Evolutionary conservation across 495 filamentous ascomycete species (phyloP).

Genomic region (Extremus antarcticus): DNA sequence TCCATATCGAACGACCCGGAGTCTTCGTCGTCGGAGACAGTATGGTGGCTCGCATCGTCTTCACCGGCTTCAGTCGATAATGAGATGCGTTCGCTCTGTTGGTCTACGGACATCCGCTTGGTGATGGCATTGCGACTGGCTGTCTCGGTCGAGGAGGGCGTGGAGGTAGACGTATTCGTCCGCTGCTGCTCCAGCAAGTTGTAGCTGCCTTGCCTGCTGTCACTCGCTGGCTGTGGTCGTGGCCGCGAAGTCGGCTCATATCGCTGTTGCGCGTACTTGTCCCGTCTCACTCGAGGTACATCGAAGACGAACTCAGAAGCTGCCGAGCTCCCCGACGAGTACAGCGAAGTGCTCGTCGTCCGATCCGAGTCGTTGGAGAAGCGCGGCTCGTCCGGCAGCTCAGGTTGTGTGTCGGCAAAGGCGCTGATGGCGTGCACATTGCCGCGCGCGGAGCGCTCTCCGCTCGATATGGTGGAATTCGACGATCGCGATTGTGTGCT

Average conservation of each 20-base stretch:
- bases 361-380: constrained; percentile 12
- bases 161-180: background rate
- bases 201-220: background rate
- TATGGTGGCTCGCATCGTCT: constrained; percentile 13
- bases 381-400: constrained; percentile 11
- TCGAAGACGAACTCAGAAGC: too few species aligned
- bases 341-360: background rate
- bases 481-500: background rate
- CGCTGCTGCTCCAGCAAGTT: background rate
- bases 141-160: background rate
- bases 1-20: background rate
- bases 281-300: too few species aligned
- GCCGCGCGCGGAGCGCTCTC: background rate
- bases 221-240: background rate
- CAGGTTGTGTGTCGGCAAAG: constrained; percentile 5
- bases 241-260: too few species aligned
- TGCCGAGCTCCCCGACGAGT: constrained; percentile 5
- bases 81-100: constrained; percentile 9
- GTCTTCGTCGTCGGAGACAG: constrained; percentile 9
- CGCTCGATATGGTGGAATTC: background rate
- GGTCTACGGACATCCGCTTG: constrained; percentile 16
- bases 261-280: constrained; percentile 1
- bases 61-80: constrained; percentile 9
- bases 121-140: background rate
- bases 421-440: constrained; percentile 3